These are phyloP conservation scores for Camellia japonica DNA, from an alignment of 148 eudicot species.

Conservation along the genomic window DNA sequence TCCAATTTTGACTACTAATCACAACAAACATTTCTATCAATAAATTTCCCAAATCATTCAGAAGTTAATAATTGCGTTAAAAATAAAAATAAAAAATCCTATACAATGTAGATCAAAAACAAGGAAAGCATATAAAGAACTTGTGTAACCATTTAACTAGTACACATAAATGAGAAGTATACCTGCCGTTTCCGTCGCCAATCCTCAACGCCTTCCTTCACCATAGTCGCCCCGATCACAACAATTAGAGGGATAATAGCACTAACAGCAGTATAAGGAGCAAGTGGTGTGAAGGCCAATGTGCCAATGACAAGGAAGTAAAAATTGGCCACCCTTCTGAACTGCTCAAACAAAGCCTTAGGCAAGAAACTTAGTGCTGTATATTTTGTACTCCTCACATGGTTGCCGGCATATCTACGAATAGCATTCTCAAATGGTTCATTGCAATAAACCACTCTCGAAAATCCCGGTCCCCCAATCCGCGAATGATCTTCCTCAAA, in stretches of 20 bases:
- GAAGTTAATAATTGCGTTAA: neutral
- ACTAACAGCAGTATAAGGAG: slow-evolving; percentile 80
- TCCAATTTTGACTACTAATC: neutral
- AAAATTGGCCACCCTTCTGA: slow-evolving; percentile 96
- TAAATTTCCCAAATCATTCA: neutral
- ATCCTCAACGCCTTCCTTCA: slow-evolving; percentile 89
- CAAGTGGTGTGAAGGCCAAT: slow-evolving; percentile 66
- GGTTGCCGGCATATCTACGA: slow-evolving; percentile 53
- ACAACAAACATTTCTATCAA: neutral
- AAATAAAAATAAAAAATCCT: neutral
- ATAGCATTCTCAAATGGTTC: slow-evolving; percentile 49
- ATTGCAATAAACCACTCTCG: slow-evolving; percentile 74
- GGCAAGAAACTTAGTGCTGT: slow-evolving; percentile 75
- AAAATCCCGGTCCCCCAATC: slow-evolving; percentile 90
- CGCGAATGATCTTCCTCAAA: slow-evolving; percentile 56
- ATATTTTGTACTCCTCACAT: slow-evolving; percentile 86
- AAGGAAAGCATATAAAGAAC: neutral
- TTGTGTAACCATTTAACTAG: neutral
- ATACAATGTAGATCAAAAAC: neutral
- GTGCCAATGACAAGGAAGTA: slow-evolving; percentile 76
- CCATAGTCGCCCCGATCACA: slow-evolving; percentile 84
- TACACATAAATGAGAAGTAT: neutral
- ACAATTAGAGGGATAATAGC: slow-evolving; percentile 72
- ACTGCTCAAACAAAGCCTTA: slow-evolving; percentile 95
- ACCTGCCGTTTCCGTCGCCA: slow-evolving; percentile 83